phyloP scores from a whole-genome alignment of 768 basidiomycete genomes.

The Boletus reticuloceps region DNA sequence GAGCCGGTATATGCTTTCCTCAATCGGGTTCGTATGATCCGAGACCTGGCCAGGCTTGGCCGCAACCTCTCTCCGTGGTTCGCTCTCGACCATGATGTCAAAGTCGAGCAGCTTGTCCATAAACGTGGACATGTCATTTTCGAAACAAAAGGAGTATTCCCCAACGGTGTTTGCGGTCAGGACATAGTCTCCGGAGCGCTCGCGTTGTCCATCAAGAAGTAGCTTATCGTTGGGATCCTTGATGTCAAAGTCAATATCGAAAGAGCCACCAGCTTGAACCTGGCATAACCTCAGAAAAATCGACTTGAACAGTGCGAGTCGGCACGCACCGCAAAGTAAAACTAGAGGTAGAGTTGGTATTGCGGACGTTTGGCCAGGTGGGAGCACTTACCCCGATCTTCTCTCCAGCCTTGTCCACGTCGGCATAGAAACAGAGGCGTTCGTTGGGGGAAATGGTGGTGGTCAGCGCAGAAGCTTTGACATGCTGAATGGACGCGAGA shows the following conservation, averaged over 20 bases:
- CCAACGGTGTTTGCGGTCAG: constrained; percentile 90
- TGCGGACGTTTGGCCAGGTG: background rate
- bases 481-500: constrained; percentile 32
- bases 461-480: constrained; percentile 67
- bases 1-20: constrained; percentile 93
- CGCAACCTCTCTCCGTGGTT: constrained; percentile 86
- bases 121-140: constrained; percentile 94
- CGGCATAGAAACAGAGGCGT: constrained; percentile 89
- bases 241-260: constrained; percentile 93
- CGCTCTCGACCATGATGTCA: constrained; percentile 98
- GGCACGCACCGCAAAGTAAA: constrained; percentile 88
- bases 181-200: constrained; percentile 96
- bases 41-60: constrained; percentile 85
- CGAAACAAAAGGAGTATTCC: constrained; percentile 96
- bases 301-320: background rate
- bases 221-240: constrained; percentile 89
- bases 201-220: constrained; percentile 81
- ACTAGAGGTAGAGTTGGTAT: constrained; percentile 43
- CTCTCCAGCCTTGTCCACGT: constrained; percentile 93
- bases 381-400: constrained; percentile 73
- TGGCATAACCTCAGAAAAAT: constrained; percentile 24
- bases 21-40: constrained; percentile 90
- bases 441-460: constrained; percentile 78
- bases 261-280: constrained; percentile 97
- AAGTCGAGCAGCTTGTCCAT: constrained; percentile 94